phyloP scores from a whole-genome alignment of 2,329 filamentous ascomycete genomes.

The Talaromyces sp. region DNA sequence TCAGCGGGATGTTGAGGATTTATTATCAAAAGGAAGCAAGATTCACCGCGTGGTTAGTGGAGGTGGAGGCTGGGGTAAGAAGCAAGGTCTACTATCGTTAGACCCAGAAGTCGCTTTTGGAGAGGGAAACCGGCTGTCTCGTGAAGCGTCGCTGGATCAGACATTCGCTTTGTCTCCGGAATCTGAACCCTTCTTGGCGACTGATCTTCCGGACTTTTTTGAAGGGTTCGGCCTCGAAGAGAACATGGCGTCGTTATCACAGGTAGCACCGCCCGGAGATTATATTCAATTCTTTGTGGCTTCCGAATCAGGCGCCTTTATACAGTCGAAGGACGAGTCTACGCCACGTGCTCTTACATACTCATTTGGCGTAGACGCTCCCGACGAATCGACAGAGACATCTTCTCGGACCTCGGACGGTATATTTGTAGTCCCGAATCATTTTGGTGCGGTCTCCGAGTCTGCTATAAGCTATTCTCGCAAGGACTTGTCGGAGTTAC shows the following conservation, averaged over 20 bases:
- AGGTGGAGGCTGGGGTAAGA: conserved; percentile 44
- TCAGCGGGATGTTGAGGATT: conserved; percentile 22
- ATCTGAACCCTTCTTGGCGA: neutral
- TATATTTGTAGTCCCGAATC: conserved; percentile 25
- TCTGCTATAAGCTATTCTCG: conserved; percentile 31
- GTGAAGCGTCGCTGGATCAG: neutral
- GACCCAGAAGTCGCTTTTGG: conserved; percentile 36
- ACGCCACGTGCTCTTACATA: conserved; percentile 19
- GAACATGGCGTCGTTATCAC: conserved; percentile 35
- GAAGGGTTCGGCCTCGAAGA: conserved; percentile 20
- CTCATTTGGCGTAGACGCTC: conserved; percentile 30
- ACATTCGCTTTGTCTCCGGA: neutral
- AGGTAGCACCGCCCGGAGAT: conserved; percentile 35
- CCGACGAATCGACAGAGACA: conserved; percentile 20
- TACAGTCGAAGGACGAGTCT: neutral
- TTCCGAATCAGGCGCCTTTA: conserved; percentile 19
- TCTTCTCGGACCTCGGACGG: conserved; percentile 12
- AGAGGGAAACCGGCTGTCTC: conserved; percentile 13
- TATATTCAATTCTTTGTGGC: conserved; percentile 40
- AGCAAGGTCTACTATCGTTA: conserved; percentile 39
- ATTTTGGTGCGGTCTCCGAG: conserved; percentile 38
- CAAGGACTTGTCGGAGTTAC: neutral
- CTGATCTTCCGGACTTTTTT: conserved; percentile 16
- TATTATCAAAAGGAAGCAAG: conserved; percentile 31
- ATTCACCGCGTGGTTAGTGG: conserved; percentile 41